A percentile compares a stretch with the other conserved stretches of the same genome.
Evolutionary conservation across 441 rosid species (phyloP).

Genomic region (Geranium incanum): DNA sequence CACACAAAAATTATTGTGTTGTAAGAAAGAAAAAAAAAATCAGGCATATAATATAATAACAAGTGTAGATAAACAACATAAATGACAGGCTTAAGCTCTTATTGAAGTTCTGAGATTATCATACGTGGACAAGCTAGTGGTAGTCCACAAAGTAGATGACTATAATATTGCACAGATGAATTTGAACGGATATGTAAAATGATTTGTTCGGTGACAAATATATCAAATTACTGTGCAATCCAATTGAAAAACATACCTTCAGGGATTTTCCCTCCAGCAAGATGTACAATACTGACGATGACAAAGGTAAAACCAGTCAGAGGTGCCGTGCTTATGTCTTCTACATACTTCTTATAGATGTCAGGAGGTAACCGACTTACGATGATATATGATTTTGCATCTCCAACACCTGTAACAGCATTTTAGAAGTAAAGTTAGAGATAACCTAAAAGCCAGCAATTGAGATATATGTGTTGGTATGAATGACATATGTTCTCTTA

Average conservation of each 20-base stretch:
- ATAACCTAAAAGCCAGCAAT: conserved; percentile 2
- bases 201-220: background rate
- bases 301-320: conserved; percentile 66
- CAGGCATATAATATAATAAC: background rate
- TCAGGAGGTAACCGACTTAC: conserved; percentile 60
- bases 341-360: conserved; percentile 49
- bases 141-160: background rate
- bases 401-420: conserved; percentile 38
- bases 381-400: conserved; percentile 66
- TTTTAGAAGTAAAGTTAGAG: conserved; percentile 9
- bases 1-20: background rate
- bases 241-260: conserved; percentile 45
- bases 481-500: background rate
- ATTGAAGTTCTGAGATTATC: background rate
- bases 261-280: conserved; percentile 67
- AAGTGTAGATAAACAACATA: background rate
- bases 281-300: conserved; percentile 62
- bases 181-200: background rate
- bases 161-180: background rate
- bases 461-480: background rate
- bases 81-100: background rate
- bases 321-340: conserved; percentile 50
- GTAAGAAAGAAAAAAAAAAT: background rate
- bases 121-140: background rate
- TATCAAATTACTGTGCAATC: background rate